Evolutionary conservation across 2,329 filamentous ascomycete genomes (phyloP), one percentile per base, ranked within the genome.

Genomic region (Cladosporium sp.): DNA sequence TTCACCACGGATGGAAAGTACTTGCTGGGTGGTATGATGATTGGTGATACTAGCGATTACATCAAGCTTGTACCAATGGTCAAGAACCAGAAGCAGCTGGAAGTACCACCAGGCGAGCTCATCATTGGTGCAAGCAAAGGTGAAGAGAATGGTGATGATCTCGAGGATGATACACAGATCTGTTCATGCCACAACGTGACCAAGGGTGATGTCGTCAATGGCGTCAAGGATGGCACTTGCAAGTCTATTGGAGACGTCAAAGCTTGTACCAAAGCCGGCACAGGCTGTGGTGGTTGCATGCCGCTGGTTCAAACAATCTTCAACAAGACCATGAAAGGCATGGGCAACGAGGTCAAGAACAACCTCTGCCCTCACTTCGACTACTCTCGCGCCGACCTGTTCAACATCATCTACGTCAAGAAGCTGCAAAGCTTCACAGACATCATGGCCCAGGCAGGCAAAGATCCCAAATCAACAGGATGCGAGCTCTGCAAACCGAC

Each of bases 21-120:
- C 73, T 82, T 97, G 1, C 86, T 97, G 0, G 93, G 93, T n/a
- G 93, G 93, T 4, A 97, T 97, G 92, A 96, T 97, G 92, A 95
- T 97, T 68, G 93, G 93, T 47, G 93, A 97, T 74, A 96, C 92
- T 0, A 90, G 87, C 69, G 93, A 97, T 80, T 97, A 96, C 74
- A 86, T 96, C 79, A 96, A 94, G 77, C 81, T 97, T 26, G 91
- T 96, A 0, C 90, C 92, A 1, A 88, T 96, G 83, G 92, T 95
- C 64, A 96, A 93, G 80, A 89, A 87, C 70, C 90, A 92, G 75
- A 96, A 93, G 76, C 82, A 84, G 68, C 84, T 97, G 1, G 91
- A 96, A 15, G 82, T 92, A 0, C 87, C 92, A 0, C 93, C 93
- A 0, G 88, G 90, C 59, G 88, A 96, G 76, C 88, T 97, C 65